Base-by-base conservation (phyloP, 2,329 filamentous ascomycete genomes). In the Colletotrichum sp. region DNA sequence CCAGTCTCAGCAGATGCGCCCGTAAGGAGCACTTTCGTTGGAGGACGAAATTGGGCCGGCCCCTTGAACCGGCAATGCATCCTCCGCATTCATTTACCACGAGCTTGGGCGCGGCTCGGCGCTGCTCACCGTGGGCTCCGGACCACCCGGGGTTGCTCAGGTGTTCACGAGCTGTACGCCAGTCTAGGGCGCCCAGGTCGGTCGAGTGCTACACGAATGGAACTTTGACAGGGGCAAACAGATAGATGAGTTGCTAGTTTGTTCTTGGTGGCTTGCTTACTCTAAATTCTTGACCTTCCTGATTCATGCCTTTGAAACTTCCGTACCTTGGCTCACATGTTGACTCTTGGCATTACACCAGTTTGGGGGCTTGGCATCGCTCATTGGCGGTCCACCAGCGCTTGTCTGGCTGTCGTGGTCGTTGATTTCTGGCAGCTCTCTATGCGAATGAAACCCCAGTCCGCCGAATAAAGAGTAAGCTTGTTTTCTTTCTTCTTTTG, bases 251-350 rank as follows among this genome's bases (percentile, higher is more conserved):
- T 1, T 13, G 8, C 32, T 30, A 44, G 67, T 21, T 16, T 26
- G 10, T 13, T n/a, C 21, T 34, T 62, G 39, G 57, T 57, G 36
- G 39, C 30, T 34, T 65, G 57, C 39, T 69, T 12, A 16, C 59
- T 74, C 26, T 55, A 2, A 26, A 26, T 26, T 10, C 32, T 60
- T 36, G 49, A 60, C 64, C 74, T 65, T 60, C 70, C 74, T 32
- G 59, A 69, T 74, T 60, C 64, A 76, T 74, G 64, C 52, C 64
- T 60, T 64, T 69, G 70, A 76, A 76, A 74, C 74, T 60, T 65
- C 59, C 39, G 74, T 74, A 13, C 70, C 70, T 74, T 76, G 65
- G 70, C 64, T 65, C 44, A 65, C 57, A 74, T 28, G n/a, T 55
- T 69, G 57, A 10, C 36, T 68, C 73, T 76, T 72, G 73, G 73